These are phyloP conservation scores for Lipomyces orientalis DNA, from an alignment of 805 yeast genomes.

Conservation along the genomic window DNA sequence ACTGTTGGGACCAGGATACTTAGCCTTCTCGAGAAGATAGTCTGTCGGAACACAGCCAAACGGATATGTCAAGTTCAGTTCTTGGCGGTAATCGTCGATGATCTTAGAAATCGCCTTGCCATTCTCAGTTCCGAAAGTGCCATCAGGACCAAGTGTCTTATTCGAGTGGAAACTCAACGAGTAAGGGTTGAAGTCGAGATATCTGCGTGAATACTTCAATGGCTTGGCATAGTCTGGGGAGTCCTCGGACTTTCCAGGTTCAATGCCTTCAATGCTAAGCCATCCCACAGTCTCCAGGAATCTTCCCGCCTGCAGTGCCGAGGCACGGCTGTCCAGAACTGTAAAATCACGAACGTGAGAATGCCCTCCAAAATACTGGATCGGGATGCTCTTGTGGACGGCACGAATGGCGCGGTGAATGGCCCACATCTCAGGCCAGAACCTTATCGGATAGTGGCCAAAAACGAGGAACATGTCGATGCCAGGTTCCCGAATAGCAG, in stretches of 20 bases:
- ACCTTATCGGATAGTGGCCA: slow-evolving; percentile 80
- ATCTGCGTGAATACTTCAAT: slow-evolving; percentile 59
- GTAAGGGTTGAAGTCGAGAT: slow-evolving; percentile 79
- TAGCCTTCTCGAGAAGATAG: slow-evolving; percentile 71
- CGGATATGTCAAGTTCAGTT: slow-evolving; percentile 59
- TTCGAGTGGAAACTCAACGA: slow-evolving; percentile 72
- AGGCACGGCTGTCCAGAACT: slow-evolving; percentile 65
- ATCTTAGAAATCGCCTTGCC: slow-evolving; percentile 58
- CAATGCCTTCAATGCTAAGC: slow-evolving; percentile 57
- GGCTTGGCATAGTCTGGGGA: slow-evolving; percentile 41
- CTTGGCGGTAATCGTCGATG: slow-evolving; percentile 53
- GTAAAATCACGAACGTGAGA: slow-evolving; percentile 88
- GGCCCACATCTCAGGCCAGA: slow-evolving; percentile 58
- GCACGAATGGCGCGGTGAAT: slow-evolving; percentile 60
- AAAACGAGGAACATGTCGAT: slow-evolving; percentile 72
- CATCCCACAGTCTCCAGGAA: slow-evolving; percentile 95
- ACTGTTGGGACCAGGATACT: slow-evolving; percentile 62
- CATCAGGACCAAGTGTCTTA: slow-evolving; percentile 31
- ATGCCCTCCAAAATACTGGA: slow-evolving; percentile 94
- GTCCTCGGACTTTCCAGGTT: slow-evolving; percentile 23
- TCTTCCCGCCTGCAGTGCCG: slow-evolving; percentile 90
- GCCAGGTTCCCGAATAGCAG: slow-evolving; percentile 49
- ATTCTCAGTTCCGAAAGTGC: slow-evolving; percentile 57
- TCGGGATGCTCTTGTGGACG: slow-evolving; percentile 63
- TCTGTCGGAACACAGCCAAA: slow-evolving; percentile 71